These are phyloP conservation scores for Diaporthe ilicicola DNA, from an alignment of 2,329 filamentous ascomycete species.

Conservation along the genomic window DNA sequence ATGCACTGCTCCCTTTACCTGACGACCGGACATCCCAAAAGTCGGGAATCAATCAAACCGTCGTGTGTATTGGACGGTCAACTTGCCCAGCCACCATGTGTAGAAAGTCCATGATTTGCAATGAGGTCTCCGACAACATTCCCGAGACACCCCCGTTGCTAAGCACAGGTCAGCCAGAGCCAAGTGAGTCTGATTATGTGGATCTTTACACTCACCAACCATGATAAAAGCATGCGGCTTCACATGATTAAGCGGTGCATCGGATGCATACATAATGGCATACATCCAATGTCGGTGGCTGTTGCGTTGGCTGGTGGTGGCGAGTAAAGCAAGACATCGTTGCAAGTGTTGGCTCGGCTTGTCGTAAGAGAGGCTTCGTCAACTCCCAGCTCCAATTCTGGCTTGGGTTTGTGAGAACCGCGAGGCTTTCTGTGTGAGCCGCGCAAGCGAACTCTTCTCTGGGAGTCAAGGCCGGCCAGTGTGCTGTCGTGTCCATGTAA, in stretches of 20 bases:
- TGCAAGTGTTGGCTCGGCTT: not conserved
- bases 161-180: not conserved
- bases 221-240: no score
- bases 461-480: not conserved
- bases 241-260: no score
- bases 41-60: not conserved
- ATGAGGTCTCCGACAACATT: not conserved
- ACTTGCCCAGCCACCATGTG: not conserved
- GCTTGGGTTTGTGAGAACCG: not conserved
- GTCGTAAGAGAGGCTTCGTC: not conserved
- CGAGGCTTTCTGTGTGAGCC: no score
- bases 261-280: no score
- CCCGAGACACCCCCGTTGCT: not conserved
- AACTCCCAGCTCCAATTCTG: not conserved
- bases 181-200: not conserved
- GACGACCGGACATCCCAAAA: no score
- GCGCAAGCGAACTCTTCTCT: not conserved
- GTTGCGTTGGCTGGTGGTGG: not conserved
- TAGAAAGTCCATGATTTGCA: not conserved
- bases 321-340: not conserved
- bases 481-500: not conserved
- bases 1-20: no score
- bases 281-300: not conserved
- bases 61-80: not conserved
- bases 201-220: not conserved